Conservation (phyloP, 495 filamentous ascomycete genomes). For the Neurospora sp. region DNA sequence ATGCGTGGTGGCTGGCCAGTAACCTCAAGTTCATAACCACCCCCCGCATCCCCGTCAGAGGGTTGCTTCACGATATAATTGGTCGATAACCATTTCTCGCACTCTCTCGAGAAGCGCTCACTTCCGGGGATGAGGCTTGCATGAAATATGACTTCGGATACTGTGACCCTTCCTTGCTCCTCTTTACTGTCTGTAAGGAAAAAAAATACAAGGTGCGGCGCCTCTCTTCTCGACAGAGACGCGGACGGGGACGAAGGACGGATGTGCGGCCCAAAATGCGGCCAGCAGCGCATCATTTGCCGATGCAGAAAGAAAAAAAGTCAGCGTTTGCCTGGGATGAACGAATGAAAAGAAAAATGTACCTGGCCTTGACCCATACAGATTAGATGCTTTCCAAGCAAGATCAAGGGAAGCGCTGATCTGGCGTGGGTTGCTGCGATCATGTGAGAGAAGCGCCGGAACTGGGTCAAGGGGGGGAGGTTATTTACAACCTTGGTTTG, state of each 20-base stretch:
- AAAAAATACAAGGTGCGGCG: neutral
- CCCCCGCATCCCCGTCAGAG: slow-evolving; percentile 1
- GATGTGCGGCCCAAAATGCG: neutral
- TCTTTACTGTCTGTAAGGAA: neutral
- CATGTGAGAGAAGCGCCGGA: neutral
- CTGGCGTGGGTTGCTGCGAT: neutral
- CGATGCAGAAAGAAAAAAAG: neutral
- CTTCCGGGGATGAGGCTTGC: neutral
- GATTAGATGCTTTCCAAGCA: neutral
- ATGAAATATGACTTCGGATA: neutral
- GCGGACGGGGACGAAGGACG: neutral
- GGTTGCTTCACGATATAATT: slow-evolving; percentile 3
- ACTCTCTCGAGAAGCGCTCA: neutral
- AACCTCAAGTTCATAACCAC: neutral
- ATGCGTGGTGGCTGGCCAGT: neutral
- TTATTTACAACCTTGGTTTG: neutral
- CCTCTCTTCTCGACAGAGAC: neutral
- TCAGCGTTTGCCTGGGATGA: neutral
- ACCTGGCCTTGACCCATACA: neutral
- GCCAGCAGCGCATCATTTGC: neutral
- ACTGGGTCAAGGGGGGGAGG: neutral
- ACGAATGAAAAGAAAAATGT: neutral
- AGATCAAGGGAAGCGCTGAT: neutral
- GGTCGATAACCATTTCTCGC: neutral
- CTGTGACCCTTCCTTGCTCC: neutral